Evolutionary conservation across 192 early-diverging fungal species (phyloP).

Genomic region (Linderina pennispora): DNA sequence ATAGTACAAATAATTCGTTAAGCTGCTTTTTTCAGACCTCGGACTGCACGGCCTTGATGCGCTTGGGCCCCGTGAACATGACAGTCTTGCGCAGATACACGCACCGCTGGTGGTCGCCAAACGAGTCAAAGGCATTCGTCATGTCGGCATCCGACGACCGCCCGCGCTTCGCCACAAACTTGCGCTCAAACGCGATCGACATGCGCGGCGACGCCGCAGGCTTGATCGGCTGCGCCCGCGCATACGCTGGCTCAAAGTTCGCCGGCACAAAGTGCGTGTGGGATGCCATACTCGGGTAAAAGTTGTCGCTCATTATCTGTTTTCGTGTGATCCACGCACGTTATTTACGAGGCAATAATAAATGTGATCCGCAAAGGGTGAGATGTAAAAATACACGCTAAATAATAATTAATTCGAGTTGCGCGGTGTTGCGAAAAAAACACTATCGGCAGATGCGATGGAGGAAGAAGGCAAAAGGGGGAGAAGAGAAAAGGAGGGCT

Average conservation of each 20-base stretch:
- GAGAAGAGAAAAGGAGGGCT: too few species aligned
- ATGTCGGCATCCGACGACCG: constrained; percentile 14
- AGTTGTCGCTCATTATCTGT: background rate
- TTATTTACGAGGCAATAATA: too few species aligned
- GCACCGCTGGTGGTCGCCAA: constrained; percentile 24
- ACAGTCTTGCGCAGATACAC: constrained; percentile 33
- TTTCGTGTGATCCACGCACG: too few species aligned
- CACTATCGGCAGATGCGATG: too few species aligned
- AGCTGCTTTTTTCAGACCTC: constrained; percentile 13
- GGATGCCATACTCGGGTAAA: constrained; percentile 36
- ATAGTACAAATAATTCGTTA: background rate
- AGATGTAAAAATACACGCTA: background rate
- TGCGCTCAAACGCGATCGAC: constrained; percentile 11
- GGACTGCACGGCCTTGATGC: constrained; percentile 20
- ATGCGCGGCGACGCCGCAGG: background rate
- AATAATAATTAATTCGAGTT: too few species aligned
- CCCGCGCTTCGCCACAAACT: constrained; percentile 28
- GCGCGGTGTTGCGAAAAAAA: too few species aligned
- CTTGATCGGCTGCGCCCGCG: background rate
- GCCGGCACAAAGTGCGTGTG: constrained; percentile 23
- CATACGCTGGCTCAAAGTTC: constrained; percentile 8
- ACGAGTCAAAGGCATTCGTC: background rate
- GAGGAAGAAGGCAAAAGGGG: too few species aligned
- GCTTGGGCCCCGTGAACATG: constrained; percentile 23
- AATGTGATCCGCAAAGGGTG: background rate